Conservation (phyloP, 257 asterid species). For the Solanum lignicaule region DNA sequence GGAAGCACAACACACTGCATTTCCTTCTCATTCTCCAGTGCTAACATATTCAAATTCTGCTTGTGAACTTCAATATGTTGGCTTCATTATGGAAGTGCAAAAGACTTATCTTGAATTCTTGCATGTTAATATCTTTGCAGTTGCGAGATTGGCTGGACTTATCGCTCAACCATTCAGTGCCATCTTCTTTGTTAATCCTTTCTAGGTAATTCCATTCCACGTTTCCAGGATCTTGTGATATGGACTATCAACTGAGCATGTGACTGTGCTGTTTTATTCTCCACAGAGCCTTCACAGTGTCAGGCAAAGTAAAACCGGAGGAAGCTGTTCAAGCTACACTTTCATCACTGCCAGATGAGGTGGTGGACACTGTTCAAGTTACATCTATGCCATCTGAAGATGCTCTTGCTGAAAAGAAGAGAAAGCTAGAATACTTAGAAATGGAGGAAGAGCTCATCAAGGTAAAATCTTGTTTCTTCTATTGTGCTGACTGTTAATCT, state of each 20-base stretch:
- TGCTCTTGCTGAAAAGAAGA: constrained; percentile 80
- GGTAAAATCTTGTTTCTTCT: constrained; percentile 21
- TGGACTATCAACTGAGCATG: neutral
- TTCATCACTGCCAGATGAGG: constrained; percentile 90
- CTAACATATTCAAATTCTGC: neutral
- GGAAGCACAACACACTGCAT: neutral
- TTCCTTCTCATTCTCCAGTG: neutral
- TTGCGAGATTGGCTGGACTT: constrained; percentile 89
- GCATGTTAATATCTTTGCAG: constrained; percentile 27
- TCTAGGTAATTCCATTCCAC: constrained; percentile 45
- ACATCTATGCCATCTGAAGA: constrained; percentile 87
- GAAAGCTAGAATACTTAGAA: constrained; percentile 80
- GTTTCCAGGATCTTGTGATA: neutral
- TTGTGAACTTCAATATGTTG: neutral
- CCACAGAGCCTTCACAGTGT: constrained; percentile 65
- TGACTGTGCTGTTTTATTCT: neutral
- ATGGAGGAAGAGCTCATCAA: constrained; percentile 90
- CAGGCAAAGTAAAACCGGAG: constrained; percentile 74
- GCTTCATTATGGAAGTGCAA: neutral
- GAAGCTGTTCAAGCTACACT: constrained; percentile 82
- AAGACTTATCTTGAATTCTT: neutral
- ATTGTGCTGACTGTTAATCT: neutral
- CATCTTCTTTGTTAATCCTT: constrained; percentile 82
- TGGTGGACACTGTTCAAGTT: constrained; percentile 74
- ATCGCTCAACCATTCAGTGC: constrained; percentile 79